Conservation (phyloP, 257 asterid genomes). For the Anisodus acutangulus region DNA sequence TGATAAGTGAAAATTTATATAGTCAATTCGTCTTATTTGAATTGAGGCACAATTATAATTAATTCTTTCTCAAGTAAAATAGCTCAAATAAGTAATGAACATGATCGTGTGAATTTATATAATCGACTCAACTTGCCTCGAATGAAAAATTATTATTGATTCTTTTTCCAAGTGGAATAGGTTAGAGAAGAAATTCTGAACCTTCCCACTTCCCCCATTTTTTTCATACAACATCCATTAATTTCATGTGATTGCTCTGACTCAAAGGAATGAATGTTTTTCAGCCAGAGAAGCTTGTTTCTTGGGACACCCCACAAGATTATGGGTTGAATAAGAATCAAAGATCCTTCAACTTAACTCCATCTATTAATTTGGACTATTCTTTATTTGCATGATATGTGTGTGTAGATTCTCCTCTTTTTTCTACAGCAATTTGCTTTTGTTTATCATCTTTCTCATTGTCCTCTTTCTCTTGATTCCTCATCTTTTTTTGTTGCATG, state of each 20-base stretch:
- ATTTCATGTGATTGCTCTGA: slow-evolving; percentile 31
- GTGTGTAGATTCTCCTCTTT: slow-evolving; percentile 23
- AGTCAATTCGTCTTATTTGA: background rate
- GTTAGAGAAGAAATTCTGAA: background rate
- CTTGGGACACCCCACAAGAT: slow-evolving; percentile 10
- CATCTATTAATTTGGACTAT: slow-evolving; percentile 3
- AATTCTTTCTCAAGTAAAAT: background rate
- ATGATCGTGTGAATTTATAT: background rate
- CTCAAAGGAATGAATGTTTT: background rate
- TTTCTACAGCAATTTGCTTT: background rate
- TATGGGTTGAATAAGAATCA: background rate
- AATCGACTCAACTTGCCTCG: too few relatives aligned
- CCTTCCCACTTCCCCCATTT: background rate
- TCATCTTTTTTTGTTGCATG: background rate
- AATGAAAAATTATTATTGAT: too few relatives aligned
- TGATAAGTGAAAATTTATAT: too few relatives aligned
- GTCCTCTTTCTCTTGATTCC: slow-evolving; percentile 26
- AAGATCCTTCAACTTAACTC: slow-evolving; percentile 23
- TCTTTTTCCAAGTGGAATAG: background rate
- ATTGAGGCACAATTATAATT: background rate
- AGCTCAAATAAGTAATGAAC: too few relatives aligned
- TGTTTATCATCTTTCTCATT: slow-evolving; percentile 19
- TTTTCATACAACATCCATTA: background rate
- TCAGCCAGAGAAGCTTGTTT: background rate
- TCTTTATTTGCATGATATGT: slow-evolving; percentile 23